Percentiles rank a stretch among this genome's conserved stretches.
phyloP scores from a whole-genome alignment of 2,329 filamentous ascomycete species.

The Diaporthe vaccinii region DNA sequence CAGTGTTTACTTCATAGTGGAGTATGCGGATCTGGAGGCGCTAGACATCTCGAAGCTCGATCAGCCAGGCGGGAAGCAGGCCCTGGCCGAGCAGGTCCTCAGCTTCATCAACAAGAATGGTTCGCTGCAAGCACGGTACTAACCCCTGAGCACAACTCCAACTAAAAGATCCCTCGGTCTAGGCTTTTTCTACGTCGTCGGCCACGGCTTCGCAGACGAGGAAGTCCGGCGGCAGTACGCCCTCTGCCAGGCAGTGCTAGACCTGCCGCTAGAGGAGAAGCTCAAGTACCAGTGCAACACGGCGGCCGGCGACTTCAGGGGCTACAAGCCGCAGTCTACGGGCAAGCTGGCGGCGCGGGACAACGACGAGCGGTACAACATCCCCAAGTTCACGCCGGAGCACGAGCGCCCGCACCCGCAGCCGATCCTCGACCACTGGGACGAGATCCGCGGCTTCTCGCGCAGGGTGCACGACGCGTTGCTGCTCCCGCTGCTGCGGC shows the following conservation, averaged over 20 bases:
- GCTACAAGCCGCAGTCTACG: slow-evolving; percentile 46
- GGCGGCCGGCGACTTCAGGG: slow-evolving; percentile 48
- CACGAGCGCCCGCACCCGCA: slow-evolving; percentile 44
- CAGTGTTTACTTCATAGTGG: slow-evolving; percentile 37
- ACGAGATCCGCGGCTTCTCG: slow-evolving; percentile 46
- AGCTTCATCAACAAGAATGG: slow-evolving; percentile 46
- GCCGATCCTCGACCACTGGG: slow-evolving; percentile 45
- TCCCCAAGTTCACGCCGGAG: slow-evolving; percentile 46
- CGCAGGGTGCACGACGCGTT: slow-evolving; percentile 41
- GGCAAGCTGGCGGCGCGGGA: slow-evolving; percentile 43
- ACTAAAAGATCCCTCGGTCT: slow-evolving; percentile 11
- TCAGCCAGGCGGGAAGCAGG: slow-evolving; percentile 43
- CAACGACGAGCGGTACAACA: slow-evolving; percentile 47
- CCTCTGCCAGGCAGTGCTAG: slow-evolving; percentile 37
- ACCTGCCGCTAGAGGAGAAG: slow-evolving; percentile 40
- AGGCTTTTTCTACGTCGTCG: slow-evolving; percentile 47
- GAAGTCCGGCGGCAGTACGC: slow-evolving; percentile 36
- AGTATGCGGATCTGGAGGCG: slow-evolving; percentile 45
- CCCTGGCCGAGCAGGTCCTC: slow-evolving; percentile 44
- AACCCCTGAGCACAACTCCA: no score
- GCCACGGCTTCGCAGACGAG: slow-evolving; percentile 41
- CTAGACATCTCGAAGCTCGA: slow-evolving; percentile 45
- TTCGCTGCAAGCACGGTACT: slow-evolving; percentile 8
- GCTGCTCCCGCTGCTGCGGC: slow-evolving; percentile 41
- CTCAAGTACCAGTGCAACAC: slow-evolving; percentile 46